A percentile compares a stretch with the other conserved stretches of the same genome.
Evolutionary conservation across 2,329 filamentous ascomycete genomes (phyloP).

Genomic region (Geosmithia morbida): DNA sequence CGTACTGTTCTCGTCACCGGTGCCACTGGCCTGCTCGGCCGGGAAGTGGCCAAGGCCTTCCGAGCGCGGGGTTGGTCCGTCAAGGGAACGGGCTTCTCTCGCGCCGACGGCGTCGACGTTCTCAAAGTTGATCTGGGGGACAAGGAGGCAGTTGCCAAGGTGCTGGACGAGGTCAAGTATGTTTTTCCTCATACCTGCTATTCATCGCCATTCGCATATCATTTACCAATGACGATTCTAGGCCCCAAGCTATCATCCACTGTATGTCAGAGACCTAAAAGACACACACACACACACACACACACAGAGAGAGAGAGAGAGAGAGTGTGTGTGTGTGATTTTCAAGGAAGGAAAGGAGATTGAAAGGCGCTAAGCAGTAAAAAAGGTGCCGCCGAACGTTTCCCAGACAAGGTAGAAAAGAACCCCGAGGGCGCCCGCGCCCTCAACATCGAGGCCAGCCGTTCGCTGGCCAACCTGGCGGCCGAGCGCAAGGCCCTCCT

Average conservation of each 20-base stretch:
- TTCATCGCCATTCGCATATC: background rate
- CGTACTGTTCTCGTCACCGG: conserved; percentile 62
- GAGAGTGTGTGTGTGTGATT: too few relatives aligned
- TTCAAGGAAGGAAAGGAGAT: too few relatives aligned
- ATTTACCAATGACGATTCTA: conserved; percentile 16
- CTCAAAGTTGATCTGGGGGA: conserved; percentile 42
- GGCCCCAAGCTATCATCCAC: conserved; percentile 67
- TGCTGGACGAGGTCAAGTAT: conserved; percentile 41
- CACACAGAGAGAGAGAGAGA: background rate
- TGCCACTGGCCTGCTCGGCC: conserved; percentile 70
- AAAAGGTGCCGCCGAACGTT: conserved; percentile 71
- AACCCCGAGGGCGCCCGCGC: conserved; percentile 61
- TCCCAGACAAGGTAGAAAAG: conserved; percentile 71
- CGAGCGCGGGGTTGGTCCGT: conserved; percentile 45
- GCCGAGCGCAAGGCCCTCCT: conserved; percentile 45
- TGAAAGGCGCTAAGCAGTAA: background rate
- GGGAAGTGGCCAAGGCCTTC: conserved; percentile 63
- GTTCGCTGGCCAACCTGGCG: conserved; percentile 50
- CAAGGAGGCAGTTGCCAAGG: conserved; percentile 27
- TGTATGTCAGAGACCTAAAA: conserved; percentile 34
- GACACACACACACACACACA: background rate
- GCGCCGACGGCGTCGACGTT: conserved; percentile 56
- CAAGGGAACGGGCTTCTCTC: conserved; percentile 59
- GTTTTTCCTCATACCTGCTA: conserved; percentile 8
- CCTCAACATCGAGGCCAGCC: conserved; percentile 62